Percentiles rank a stretch among this genome's conserved stretches.
phyloP scores from a whole-genome alignment of 73 alveolate species.

The Paramecium bursaria region DNA sequence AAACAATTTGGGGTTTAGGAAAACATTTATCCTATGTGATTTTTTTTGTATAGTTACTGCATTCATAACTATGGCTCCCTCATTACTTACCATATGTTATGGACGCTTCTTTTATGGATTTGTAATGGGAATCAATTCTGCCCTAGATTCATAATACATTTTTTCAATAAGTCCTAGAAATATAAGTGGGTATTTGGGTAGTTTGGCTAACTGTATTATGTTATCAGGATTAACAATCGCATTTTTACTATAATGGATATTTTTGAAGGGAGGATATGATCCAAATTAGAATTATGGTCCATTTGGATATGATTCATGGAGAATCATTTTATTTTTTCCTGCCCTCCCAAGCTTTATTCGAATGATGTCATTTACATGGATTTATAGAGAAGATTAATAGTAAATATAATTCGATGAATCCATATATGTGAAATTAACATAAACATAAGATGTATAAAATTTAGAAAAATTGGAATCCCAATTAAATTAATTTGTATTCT shows the following conservation, averaged over 20 bases:
- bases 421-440: not conserved
- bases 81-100: not conserved
- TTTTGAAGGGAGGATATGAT: not conserved
- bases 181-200: constrained; percentile 8
- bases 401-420: too few species aligned
- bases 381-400: too few species aligned
- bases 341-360: constrained; percentile 10
- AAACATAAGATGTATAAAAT: too few species aligned
- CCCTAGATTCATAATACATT: constrained; percentile 12
- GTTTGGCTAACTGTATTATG: constrained; percentile 13
- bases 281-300: not conserved
- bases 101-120: constrained; percentile 20
- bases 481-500: too few species aligned
- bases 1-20: not conserved
- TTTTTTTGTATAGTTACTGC: constrained; percentile 1
- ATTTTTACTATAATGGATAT: constrained; percentile 38
- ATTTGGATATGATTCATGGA: constrained; percentile 37
- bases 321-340: not conserved
- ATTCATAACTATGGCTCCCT: not conserved
- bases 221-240: constrained; percentile 36
- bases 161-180: constrained; percentile 1
- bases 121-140: constrained; percentile 11
- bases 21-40: constrained; percentile 12
- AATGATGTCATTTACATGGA: not conserved
- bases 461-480: too few species aligned